Percentiles rank a stretch among this genome's conserved stretches.
Evolutionary conservation across 2,329 filamentous ascomycete genomes (phyloP).

Genomic region (Trichoderma oligosporum): DNA sequence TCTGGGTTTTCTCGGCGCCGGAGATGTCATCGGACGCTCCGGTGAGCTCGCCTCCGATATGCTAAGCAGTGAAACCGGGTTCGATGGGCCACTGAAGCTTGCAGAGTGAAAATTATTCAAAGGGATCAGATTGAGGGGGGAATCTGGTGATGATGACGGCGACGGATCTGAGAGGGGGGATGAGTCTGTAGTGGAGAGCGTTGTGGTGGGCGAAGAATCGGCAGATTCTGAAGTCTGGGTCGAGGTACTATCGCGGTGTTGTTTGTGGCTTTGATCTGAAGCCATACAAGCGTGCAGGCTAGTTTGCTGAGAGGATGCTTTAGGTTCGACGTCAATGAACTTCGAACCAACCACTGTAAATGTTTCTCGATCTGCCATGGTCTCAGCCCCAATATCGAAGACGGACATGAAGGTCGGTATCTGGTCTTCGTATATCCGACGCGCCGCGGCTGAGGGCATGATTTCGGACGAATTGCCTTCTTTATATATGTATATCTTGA

Average conservation of each 20-base stretch:
- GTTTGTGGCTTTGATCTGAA: constrained; percentile 56
- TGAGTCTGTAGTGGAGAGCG: constrained; percentile 86
- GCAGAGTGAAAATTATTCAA: constrained; percentile 65
- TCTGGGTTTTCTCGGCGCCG: constrained; percentile 66
- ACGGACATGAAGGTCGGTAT: constrained; percentile 76
- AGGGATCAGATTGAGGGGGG: constrained; percentile 70
- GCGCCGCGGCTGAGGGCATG: constrained; percentile 60
- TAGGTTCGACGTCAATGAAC: constrained; percentile 46
- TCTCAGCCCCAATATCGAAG: constrained; percentile 61
- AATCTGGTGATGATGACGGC: constrained; percentile 88
- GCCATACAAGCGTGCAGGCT: constrained; percentile 40
- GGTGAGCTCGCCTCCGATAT: constrained; percentile 41
- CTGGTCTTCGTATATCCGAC: constrained; percentile 63
- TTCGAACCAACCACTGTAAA: constrained; percentile 54
- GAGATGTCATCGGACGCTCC: constrained; percentile 62
- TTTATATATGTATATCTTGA: neutral
- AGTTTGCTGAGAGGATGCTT: constrained; percentile 37
- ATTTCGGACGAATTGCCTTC: constrained; percentile 28
- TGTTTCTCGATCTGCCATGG: constrained; percentile 50
- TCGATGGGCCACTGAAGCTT: constrained; percentile 49
- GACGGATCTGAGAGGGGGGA: constrained; percentile 87
- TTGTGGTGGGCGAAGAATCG: constrained; percentile 93
- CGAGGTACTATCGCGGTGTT: constrained; percentile 74
- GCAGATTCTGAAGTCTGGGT: constrained; percentile 78
- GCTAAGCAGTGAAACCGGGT: constrained; percentile 37